Base-by-base conservation (phyloP, 1,139 yeast genomes). In the Candida glucosophila region DNA sequence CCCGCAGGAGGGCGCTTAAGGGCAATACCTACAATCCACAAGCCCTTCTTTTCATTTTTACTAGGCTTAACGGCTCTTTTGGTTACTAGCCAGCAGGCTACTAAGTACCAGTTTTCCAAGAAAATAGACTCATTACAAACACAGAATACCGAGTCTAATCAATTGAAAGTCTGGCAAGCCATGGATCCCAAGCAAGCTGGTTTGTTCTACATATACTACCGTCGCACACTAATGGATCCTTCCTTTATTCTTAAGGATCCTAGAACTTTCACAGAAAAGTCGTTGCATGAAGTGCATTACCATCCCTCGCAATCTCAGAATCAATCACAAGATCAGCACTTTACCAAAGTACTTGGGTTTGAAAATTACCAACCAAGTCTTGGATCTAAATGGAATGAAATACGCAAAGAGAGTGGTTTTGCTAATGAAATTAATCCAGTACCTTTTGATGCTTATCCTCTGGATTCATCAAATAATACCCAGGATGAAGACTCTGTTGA, bases 181-280 rank as follows among this genome's bases (percentile, higher is more conserved):
- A 52, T 63, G 52, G 62, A 57, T 24, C 51, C 49, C 24, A 58
- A 52, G 28, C 63, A 54, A 24, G 47, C 58, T 3, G 52, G 60
- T 4, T 37, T 58, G 25, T 62, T 55, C 35, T 57, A 47, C 29
- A 33, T 59, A 14, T 63, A 63, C 41, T 63, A 48, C 37, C 36
- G 45, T 19, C 49, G 50, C 29, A 44, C 66, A 2, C 43, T 56
- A 5, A 43, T 45, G 9, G 63, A 63, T 31, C 55, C 64, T 3
- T 41, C 48, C 22, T 52, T 41, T 31, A 53, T 57, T 3, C 39
- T 61, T 25, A 50, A 52, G 23, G 67, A 64, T 30, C 69, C 68
- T 3, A 41, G 65, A 29, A 42, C 41, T 0, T 45, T 44, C 27
- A 50, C 53, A 5, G 47, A 42, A 22, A 35, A 42, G 16, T 23